Evolutionary conservation across 2,329 filamentous ascomycete species (phyloP).

Genomic region (Cryoendolithus antarcticus): DNA sequence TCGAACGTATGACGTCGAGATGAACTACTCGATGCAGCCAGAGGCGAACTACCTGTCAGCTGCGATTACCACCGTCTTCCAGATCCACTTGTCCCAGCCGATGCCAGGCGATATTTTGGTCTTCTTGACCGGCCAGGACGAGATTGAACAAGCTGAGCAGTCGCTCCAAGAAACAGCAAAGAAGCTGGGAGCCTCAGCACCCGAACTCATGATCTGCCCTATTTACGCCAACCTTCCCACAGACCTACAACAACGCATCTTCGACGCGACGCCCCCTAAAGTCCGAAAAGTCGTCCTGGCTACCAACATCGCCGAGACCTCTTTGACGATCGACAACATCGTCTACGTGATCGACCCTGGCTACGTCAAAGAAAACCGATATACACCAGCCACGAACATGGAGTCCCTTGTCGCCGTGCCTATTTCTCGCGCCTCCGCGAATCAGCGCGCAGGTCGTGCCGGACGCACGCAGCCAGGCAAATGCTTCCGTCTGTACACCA

Average conservation of each 20-base stretch:
- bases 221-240: constrained; percentile 91
- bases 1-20: constrained; percentile 75
- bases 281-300: constrained; percentile 85
- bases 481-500: constrained; percentile 87
- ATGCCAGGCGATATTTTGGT: constrained; percentile 76
- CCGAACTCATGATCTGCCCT: constrained; percentile 79
- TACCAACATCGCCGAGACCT: constrained; percentile 95
- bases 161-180: constrained; percentile 77
- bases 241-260: constrained; percentile 84
- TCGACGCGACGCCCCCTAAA: constrained; percentile 77
- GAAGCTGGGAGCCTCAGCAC: constrained; percentile 73
- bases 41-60: constrained; percentile 91
- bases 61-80: constrained; percentile 84
- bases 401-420: constrained; percentile 83
- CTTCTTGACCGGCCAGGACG: constrained; percentile 90
- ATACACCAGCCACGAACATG: constrained; percentile 85
- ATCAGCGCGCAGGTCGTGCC: constrained; percentile 84
- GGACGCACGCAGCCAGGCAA: constrained; percentile 87
- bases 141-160: constrained; percentile 80
- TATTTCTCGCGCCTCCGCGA: constrained; percentile 81
- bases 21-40: constrained; percentile 79
- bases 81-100: constrained; percentile 80
- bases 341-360: constrained; percentile 93
- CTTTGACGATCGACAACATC: constrained; percentile 89
- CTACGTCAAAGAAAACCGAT: constrained; percentile 90